Evolutionary conservation across 208 protist genomes (phyloP).

Genomic region (Crithidia thermophila): DNA sequence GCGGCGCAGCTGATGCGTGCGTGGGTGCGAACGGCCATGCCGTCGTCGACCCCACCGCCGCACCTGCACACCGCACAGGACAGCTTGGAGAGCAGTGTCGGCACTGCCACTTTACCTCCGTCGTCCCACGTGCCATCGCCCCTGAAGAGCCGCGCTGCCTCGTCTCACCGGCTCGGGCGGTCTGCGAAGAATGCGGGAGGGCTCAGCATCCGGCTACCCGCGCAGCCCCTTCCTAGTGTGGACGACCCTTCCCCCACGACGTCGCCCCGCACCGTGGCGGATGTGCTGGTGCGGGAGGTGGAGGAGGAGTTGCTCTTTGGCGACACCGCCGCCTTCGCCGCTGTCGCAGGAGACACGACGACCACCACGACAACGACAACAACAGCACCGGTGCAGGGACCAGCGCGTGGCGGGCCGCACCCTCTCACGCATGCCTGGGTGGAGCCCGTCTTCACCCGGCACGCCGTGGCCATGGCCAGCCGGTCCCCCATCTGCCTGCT

Average conservation of each 20-base stretch:
- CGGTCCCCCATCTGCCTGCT: slow-evolving; percentile 67
- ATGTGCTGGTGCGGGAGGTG: slow-evolving; percentile 40
- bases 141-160: background rate
- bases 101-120: slow-evolving; percentile 4
- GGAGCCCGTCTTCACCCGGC: slow-evolving; percentile 70
- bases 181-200: background rate
- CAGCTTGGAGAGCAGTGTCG: slow-evolving; percentile 2
- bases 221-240: too few relatives aligned
- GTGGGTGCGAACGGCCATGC: slow-evolving; percentile 1
- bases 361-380: background rate
- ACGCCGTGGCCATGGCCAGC: slow-evolving; percentile 52
- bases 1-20: slow-evolving; percentile 7
- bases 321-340: background rate
- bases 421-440: slow-evolving; percentile 60
- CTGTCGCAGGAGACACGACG: background rate
- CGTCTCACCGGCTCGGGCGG: too few relatives aligned
- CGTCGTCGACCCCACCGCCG: background rate
- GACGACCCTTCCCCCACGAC: background rate
- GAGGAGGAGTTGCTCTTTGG: slow-evolving; percentile 33
- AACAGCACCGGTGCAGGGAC: background rate
- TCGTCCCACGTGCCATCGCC: background rate
- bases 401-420: background rate
- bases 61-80: background rate
- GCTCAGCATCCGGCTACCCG: too few relatives aligned
- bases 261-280: slow-evolving; percentile 13